Percentiles rank a stretch among this genome's conserved stretches.
Evolutionary conservation across 495 filamentous ascomycete genomes (phyloP).

Genomic region (Monascus purpureus): DNA sequence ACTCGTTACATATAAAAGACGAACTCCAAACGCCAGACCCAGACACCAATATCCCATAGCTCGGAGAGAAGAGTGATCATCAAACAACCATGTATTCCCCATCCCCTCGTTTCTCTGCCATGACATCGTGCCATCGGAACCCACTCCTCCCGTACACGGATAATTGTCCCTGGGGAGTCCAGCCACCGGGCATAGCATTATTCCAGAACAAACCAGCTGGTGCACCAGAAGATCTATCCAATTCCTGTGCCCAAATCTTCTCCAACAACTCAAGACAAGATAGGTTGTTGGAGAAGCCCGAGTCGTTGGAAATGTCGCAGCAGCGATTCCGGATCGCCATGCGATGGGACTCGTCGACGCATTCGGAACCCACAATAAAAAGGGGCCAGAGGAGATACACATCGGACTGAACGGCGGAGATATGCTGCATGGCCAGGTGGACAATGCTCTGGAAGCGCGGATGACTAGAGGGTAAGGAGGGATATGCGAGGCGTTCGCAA

Average conservation of each 20-base stretch:
- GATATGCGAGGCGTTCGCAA: constrained; percentile 74
- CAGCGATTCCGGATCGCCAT: constrained; percentile 65
- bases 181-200: too few species aligned
- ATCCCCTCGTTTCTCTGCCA: constrained; percentile 50
- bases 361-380: constrained; percentile 83
- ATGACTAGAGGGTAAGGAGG: constrained; percentile 56
- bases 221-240: too few species aligned
- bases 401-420: constrained; percentile 63
- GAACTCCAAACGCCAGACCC: too few species aligned
- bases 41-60: too few species aligned
- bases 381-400: constrained; percentile 92
- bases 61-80: too few species aligned
- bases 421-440: constrained; percentile 64
- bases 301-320: constrained; percentile 71
- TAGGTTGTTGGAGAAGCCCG: constrained; percentile 85
- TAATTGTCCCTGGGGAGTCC: constrained; percentile 1
- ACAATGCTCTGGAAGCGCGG: constrained; percentile 76
- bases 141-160: constrained; percentile 20
- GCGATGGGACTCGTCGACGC: constrained; percentile 69
- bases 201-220: too few species aligned
- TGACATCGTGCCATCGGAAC: constrained; percentile 67
- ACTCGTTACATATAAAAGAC: too few species aligned
- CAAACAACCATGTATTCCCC: constrained; percentile 84
- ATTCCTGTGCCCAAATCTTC: constrained; percentile 56
- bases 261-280: constrained; percentile 77